Evolutionary conservation across 2,329 filamentous ascomycete species (phyloP).

Genomic region (Claviceps paspali): DNA sequence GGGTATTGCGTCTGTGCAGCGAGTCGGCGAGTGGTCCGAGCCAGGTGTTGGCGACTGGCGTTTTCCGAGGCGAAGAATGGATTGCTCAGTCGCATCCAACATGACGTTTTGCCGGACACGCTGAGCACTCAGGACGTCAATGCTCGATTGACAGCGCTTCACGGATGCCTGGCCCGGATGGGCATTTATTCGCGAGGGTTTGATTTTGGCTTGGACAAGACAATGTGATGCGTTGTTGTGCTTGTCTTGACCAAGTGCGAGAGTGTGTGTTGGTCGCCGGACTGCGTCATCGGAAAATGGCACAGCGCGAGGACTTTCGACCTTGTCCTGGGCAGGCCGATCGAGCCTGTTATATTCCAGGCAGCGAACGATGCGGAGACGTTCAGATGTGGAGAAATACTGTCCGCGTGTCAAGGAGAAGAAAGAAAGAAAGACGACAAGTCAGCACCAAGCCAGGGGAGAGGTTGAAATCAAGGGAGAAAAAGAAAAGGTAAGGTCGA

Average conservation of each 20-base stretch:
- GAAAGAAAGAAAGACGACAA: too few species aligned
- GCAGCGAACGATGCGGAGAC: constrained; percentile 46
- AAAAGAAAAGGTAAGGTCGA: background rate
- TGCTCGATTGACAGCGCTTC: constrained; percentile 49
- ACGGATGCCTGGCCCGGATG: background rate
- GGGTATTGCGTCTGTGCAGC: background rate
- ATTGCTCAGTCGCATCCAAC: constrained; percentile 14
- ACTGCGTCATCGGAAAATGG: constrained; percentile 5
- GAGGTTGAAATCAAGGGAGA: background rate
- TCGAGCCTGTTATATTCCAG: constrained; percentile 17
- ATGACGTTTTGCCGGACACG: constrained; percentile 23
- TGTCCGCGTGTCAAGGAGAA: constrained; percentile 16
- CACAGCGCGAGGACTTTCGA: constrained; percentile 10
- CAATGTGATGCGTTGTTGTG: constrained; percentile 7
- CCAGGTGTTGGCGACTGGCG: constrained; percentile 11
- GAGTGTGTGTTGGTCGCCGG: constrained; percentile 1
- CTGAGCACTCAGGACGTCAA: constrained; percentile 50
- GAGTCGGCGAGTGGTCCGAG: constrained; percentile 5
- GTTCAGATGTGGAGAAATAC: constrained; percentile 62
- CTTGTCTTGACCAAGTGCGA: constrained; percentile 8
- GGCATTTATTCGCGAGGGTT: constrained; percentile 2
- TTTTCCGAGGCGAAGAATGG: constrained; percentile 13
- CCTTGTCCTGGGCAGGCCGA: constrained; percentile 12
- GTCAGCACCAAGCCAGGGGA: background rate
- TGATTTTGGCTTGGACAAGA: background rate